Evolutionary conservation across 2,329 filamentous ascomycete species (phyloP).

Genomic region (Raffaelea albimanens): DNA sequence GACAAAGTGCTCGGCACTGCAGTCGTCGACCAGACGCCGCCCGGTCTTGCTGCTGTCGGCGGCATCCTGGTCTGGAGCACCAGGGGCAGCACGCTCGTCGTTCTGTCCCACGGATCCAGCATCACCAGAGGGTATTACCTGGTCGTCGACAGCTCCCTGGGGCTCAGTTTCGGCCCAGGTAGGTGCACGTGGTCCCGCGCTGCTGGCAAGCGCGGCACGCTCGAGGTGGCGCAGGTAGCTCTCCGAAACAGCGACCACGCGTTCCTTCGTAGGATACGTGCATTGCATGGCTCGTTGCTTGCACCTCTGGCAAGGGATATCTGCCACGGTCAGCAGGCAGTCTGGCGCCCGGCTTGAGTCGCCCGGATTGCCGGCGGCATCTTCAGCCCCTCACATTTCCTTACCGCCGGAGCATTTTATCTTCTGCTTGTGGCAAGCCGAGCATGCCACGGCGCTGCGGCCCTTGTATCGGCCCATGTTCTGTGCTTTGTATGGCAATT

Average conservation of each 20-base stretch:
- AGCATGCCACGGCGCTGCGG: conserved; percentile 12
- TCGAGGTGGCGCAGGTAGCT: conserved; percentile 12
- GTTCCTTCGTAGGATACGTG: conserved; percentile 10
- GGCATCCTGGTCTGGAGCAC: too few species aligned
- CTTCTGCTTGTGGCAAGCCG: conserved; percentile 11
- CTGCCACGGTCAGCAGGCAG: background rate
- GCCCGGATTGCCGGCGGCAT: too few species aligned
- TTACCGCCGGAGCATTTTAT: conserved; percentile 13
- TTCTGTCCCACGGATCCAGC: too few species aligned
- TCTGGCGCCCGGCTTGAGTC: background rate
- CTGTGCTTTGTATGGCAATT: too few species aligned
- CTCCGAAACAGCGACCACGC: conserved; percentile 6
- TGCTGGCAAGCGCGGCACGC: background rate
- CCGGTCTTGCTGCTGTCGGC: background rate
- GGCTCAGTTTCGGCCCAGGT: too few species aligned
- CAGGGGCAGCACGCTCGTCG: too few species aligned
- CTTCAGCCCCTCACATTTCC: background rate
- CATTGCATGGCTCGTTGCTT: conserved; percentile 3
- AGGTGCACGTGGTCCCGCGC: background rate
- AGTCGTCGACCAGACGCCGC: conserved; percentile 7
- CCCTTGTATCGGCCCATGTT: conserved; percentile 6
- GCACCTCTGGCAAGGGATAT: conserved; percentile 7
- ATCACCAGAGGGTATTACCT: too few species aligned
- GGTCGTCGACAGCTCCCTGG: too few species aligned
- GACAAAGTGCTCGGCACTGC: conserved; percentile 11